These are phyloP conservation scores for Trichoderma atroviride DNA, from an alignment of 2,329 filamentous ascomycete genomes.

Conservation along the genomic window DNA sequence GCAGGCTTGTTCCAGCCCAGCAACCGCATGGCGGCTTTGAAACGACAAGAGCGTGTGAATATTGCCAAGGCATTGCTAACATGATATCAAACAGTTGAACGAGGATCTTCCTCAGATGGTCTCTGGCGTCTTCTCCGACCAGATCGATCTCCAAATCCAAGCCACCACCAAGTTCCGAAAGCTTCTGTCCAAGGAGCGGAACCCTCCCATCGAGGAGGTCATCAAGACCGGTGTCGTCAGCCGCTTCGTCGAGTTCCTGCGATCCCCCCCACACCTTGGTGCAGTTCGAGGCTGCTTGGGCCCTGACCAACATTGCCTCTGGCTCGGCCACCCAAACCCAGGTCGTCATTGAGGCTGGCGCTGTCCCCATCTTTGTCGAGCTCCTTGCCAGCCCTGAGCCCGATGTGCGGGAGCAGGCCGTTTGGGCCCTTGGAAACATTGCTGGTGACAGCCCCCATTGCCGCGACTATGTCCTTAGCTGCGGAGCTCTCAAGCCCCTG, in stretches of 20 bases:
- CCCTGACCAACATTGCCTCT: slow-evolving; percentile 97
- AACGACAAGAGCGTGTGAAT: not conserved
- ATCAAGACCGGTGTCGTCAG: slow-evolving; percentile 98
- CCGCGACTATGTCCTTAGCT: slow-evolving; percentile 92
- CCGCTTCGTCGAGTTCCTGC: slow-evolving; percentile 97
- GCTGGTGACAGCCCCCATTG: slow-evolving; percentile 97
- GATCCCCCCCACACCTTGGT: slow-evolving; percentile 97
- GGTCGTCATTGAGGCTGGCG: slow-evolving; percentile 97
- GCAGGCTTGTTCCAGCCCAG: slow-evolving; percentile 1
- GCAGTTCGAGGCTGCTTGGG: slow-evolving; percentile 99
- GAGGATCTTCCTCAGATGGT: slow-evolving; percentile 99
- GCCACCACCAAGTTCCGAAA: slow-evolving; percentile 99
- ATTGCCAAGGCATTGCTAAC: slow-evolving; percentile 5
- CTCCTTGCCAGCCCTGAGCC: slow-evolving; percentile 93
- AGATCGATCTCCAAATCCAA: slow-evolving; percentile 96
- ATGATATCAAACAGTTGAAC: slow-evolving; percentile 68
- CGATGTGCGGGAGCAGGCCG: slow-evolving; percentile 96
- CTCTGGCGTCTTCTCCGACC: slow-evolving; percentile 94
- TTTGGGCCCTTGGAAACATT: slow-evolving; percentile 98
- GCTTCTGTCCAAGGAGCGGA: slow-evolving; percentile 96
- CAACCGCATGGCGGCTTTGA: not conserved
- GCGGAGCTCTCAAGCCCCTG: slow-evolving; percentile 87
- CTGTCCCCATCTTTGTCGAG: slow-evolving; percentile 98
- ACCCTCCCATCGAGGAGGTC: slow-evolving; percentile 97
- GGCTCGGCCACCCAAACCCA: slow-evolving; percentile 97